These are phyloP conservation scores for Talaromyces pinophilus DNA, from an alignment of 2,329 filamentous ascomycete genomes.

Conservation along the genomic window DNA sequence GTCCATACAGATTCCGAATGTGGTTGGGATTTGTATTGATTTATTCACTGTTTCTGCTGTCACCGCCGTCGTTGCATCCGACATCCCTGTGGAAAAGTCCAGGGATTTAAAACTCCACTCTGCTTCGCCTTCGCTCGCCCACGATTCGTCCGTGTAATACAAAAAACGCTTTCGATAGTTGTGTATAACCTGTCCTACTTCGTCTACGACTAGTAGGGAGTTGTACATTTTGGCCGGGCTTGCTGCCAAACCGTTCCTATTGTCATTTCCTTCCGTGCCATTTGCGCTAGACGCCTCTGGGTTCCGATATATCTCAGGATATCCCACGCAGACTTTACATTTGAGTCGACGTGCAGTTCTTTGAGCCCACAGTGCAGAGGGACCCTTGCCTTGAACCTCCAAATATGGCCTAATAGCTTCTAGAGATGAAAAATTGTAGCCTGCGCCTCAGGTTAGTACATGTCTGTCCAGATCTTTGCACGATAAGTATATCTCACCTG, in stretches of 20 bases:
- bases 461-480: not conserved
- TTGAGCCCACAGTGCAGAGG: conserved; percentile 60
- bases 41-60: not conserved
- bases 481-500: conserved; percentile 44
- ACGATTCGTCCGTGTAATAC: conserved; percentile 67
- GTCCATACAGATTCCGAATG: conserved; percentile 56
- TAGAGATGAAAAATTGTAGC: conserved; percentile 64
- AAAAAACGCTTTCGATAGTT: conserved; percentile 67
- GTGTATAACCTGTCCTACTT: conserved; percentile 54
- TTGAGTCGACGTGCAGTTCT: conserved; percentile 55
- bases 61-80: not conserved
- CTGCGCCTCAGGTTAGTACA: conserved; percentile 34
- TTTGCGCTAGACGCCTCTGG: not conserved
- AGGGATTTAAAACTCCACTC: conserved; percentile 36
- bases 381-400: conserved; percentile 58
- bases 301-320: conserved; percentile 54
- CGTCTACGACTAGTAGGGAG: conserved; percentile 59
- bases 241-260: not conserved
- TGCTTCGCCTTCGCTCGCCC: conserved; percentile 57
- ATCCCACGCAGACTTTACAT: conserved; percentile 65
- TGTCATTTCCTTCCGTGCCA: not conserved
- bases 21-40: conserved; percentile 39
- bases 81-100: conserved; percentile 17
- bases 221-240: conserved; percentile 54
- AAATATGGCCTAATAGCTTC: conserved; percentile 60